Evolutionary conservation across 106 monocot species (phyloP).

Genomic region (Apostasia shenzhenica): DNA sequence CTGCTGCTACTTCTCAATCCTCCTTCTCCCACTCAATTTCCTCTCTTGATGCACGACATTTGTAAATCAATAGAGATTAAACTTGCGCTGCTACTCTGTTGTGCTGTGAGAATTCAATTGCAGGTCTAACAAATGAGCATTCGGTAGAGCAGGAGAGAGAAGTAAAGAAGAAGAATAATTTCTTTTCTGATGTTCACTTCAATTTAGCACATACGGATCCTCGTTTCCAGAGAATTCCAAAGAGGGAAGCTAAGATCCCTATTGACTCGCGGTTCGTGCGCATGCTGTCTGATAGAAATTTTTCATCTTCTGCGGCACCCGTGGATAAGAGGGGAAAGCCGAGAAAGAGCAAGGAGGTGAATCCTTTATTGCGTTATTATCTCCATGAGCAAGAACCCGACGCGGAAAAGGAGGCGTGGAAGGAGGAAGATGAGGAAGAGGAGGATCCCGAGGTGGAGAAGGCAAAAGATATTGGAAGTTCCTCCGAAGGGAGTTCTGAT

Average conservation of each 20-base stretch:
- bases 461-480: slow-evolving; percentile 2
- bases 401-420: slow-evolving; percentile 1
- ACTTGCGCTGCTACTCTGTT: too few species aligned
- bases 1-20: too few species aligned
- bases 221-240: slow-evolving; percentile 62
- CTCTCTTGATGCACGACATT: too few species aligned
- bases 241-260: slow-evolving; percentile 47
- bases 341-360: slow-evolving; percentile 35
- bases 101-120: too few species aligned
- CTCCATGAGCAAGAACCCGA: slow-evolving; percentile 33
- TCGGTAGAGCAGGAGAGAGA: neutral
- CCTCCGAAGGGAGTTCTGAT: slow-evolving; percentile 4
- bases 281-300: slow-evolving; percentile 54
- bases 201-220: slow-evolving; percentile 64
- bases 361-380: slow-evolving; percentile 49
- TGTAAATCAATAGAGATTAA: too few species aligned
- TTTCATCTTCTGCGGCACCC: slow-evolving; percentile 41
- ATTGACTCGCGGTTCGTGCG: slow-evolving; percentile 62
- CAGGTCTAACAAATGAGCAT: too few species aligned
- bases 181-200: slow-evolving; percentile 62
- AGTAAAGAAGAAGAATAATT: neutral
- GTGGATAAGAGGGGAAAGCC: slow-evolving; percentile 72
- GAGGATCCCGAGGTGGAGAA: slow-evolving; percentile 7
- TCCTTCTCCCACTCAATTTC: too few species aligned
- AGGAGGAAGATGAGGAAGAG: slow-evolving; percentile 9